phyloP scores from a whole-genome alignment of 495 filamentous ascomycete genomes.

The Jackrogersella minutella region DNA sequence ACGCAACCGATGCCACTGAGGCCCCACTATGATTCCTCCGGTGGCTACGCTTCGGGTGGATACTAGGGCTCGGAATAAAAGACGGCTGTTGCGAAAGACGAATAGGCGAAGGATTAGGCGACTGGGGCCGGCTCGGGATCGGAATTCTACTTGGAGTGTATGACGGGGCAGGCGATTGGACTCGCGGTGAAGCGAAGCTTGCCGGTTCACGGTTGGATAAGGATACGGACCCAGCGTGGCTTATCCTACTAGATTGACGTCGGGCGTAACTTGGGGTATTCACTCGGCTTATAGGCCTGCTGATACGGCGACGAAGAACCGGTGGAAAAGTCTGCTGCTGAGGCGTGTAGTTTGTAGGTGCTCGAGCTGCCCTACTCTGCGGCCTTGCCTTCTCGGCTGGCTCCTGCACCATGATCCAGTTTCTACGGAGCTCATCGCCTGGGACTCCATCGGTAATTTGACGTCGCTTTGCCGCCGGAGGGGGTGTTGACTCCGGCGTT shows the following conservation, averaged over 20 bases:
- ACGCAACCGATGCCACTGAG: conserved; percentile 41
- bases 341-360: conserved; percentile 13
- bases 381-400: conserved; percentile 31
- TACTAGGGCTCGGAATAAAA: conserved; percentile 43
- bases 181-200: conserved; percentile 61
- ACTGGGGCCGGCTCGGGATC: conserved; percentile 42
- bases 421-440: conserved; percentile 65
- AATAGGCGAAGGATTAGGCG: conserved; percentile 26
- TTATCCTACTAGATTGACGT: conserved; percentile 49
- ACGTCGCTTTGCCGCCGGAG: conserved; percentile 59
- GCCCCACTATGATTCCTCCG: conserved; percentile 47
- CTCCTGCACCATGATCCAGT: conserved; percentile 79
- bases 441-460: conserved; percentile 51
- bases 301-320: conserved; percentile 46
- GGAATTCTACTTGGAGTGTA: conserved; percentile 53
- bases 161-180: conserved; percentile 35
- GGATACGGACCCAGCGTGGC: conserved; percentile 56
- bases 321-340: conserved; percentile 32
- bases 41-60: conserved; percentile 40
- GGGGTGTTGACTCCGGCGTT: conserved; percentile 55
- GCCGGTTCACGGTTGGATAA: conserved; percentile 55
- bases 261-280: conserved; percentile 35
- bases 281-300: conserved; percentile 49
- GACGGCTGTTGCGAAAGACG: conserved; percentile 41
- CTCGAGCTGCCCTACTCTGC: conserved; percentile 32